phyloP scores from a whole-genome alignment of 352 stramenopile genomes.

The Pythium chondricola region DNA sequence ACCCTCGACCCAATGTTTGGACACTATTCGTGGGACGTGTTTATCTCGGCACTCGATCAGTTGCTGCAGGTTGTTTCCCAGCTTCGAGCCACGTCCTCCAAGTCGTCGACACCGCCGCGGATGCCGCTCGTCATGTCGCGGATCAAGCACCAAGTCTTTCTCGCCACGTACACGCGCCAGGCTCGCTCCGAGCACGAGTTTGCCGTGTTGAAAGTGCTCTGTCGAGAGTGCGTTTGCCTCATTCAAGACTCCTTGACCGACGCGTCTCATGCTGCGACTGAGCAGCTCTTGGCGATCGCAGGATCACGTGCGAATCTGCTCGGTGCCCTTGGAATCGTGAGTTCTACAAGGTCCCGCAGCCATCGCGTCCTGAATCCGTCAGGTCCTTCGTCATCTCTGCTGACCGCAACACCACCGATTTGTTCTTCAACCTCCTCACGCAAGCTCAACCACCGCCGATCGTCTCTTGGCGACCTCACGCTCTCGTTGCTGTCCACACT shows the following conservation, averaged over 20 bases:
- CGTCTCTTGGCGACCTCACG: not conserved
- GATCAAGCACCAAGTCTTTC: conserved; percentile 13
- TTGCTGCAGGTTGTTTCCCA: conserved; percentile 7
- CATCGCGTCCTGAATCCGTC: not conserved
- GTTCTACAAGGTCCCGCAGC: conserved; percentile 1
- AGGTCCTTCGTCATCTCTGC: not conserved
- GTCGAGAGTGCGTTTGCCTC: conserved; percentile 8
- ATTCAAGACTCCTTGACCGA: not conserved
- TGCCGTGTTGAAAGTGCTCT: conserved; percentile 4
- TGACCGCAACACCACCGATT: not conserved
- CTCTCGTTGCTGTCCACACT: conserved; percentile 19
- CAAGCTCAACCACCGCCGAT: conserved; percentile 1
- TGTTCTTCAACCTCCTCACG: conserved; percentile 1
- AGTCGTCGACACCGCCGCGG: not conserved
- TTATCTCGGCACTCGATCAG: conserved; percentile 16
- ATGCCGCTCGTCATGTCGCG: not conserved
- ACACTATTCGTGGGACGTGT: conserved; percentile 10
- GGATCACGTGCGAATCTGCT: too few relatives aligned
- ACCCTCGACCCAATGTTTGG: not conserved
- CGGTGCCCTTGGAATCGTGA: conserved; percentile 7
- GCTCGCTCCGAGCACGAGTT: conserved; percentile 1
- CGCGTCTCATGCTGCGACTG: not conserved
- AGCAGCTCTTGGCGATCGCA: too few relatives aligned
- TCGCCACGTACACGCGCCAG: conserved; percentile 10
- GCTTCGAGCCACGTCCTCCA: not conserved